Conservation (phyloP, 768 basidiomycete genomes). For the Xerocomellus intermedius region DNA sequence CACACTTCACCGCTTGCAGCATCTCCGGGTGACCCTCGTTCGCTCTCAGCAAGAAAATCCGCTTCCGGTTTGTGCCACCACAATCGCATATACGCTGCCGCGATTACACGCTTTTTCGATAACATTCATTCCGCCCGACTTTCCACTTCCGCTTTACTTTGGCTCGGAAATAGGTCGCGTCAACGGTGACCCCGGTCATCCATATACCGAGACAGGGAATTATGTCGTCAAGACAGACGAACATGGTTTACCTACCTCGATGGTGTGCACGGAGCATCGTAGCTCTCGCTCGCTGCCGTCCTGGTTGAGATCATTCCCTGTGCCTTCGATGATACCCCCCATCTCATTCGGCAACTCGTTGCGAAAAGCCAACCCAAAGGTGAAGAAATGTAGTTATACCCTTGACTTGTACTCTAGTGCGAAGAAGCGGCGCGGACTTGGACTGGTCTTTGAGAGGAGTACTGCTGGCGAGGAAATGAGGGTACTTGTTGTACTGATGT, state of each 20-base stretch:
- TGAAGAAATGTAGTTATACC: conserved; percentile 23
- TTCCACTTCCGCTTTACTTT: conserved; percentile 48
- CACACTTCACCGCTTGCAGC: conserved; percentile 60
- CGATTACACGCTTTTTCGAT: conserved; percentile 63
- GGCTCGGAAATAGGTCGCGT: conserved; percentile 42
- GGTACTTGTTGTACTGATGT: conserved; percentile 24
- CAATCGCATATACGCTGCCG: conserved; percentile 65
- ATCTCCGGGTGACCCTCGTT: conserved; percentile 62
- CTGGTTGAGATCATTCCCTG: conserved; percentile 22
- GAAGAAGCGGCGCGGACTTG: conserved; percentile 40
- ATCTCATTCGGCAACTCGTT: conserved; percentile 1
- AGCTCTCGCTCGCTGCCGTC: conserved; percentile 26
- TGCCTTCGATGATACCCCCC: conserved; percentile 30
- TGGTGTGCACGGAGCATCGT: conserved; percentile 51
- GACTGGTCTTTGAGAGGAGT: conserved; percentile 54
- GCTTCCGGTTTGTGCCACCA: conserved; percentile 55
- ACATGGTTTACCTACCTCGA: conserved; percentile 59
- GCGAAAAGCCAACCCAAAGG: conserved; percentile 34
- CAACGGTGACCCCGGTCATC: conserved; percentile 23
- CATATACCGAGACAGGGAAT: conserved; percentile 42
- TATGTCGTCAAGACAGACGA: conserved; percentile 59
- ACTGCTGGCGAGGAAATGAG: conserved; percentile 67
- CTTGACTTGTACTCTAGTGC: conserved; percentile 34
- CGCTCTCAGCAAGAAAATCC: conserved; percentile 63
- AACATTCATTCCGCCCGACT: conserved; percentile 60